Conservation (phyloP, 208 protist species). For the Crithidia fasciculata region DNA sequence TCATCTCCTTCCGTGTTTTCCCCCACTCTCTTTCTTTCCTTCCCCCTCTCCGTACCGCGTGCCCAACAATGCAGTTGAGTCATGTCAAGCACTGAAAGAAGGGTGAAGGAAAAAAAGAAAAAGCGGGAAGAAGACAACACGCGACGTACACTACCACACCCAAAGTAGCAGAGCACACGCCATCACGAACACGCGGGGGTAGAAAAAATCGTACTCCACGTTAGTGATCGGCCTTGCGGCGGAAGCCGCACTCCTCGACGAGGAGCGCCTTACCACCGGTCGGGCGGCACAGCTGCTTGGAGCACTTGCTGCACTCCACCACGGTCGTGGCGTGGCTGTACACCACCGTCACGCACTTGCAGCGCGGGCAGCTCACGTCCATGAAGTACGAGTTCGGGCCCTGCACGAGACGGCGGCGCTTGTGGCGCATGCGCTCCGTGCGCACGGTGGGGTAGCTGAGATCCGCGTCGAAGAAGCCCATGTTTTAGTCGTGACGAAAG, state of each 20-base stretch:
- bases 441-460: conserved; percentile 97
- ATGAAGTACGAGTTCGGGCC: conserved; percentile 99
- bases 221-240: conserved; percentile 96
- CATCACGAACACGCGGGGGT: background rate
- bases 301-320: conserved; percentile 97
- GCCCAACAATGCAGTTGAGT: background rate
- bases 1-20: background rate
- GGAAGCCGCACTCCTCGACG: conserved; percentile 95
- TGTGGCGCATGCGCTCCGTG: conserved; percentile 97
- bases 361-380: conserved; percentile 99
- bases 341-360: conserved; percentile 95
- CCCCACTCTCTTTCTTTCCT: background rate
- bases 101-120: conserved; percentile 1
- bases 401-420: conserved; percentile 99
- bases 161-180: no score
- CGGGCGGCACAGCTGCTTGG: conserved; percentile 96
- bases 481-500: conserved; percentile 19
- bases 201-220: no score
- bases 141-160: no score
- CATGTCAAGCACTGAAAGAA: background rate
- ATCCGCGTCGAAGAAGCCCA: conserved; percentile 96
- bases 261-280: conserved; percentile 98
- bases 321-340: conserved; percentile 98
- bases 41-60: background rate
- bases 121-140: background rate